Conservation (phyloP, 1,284 basidiomycete species). For the Golubevia pallescens region DNA sequence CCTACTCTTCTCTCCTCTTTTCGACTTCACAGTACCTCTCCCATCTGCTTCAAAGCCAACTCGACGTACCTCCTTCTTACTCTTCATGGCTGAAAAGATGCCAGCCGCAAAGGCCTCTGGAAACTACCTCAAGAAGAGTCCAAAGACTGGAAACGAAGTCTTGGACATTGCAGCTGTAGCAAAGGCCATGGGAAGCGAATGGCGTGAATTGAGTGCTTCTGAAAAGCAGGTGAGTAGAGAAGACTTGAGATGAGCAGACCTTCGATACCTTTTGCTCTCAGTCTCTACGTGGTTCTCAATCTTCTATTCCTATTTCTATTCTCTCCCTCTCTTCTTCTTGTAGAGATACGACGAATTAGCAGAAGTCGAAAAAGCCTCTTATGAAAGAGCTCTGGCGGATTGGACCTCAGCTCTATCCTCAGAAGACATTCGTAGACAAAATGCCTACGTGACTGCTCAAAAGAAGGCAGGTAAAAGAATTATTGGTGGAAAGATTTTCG, state of each 20-base stretch:
- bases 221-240: constrained; percentile 24
- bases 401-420: constrained; percentile 47
- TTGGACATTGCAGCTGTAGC: constrained; percentile 36
- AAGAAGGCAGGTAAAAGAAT: constrained; percentile 42
- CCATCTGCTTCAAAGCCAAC: constrained; percentile 53
- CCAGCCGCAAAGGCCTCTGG: constrained; percentile 32
- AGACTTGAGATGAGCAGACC: neutral
- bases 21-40: constrained; percentile 33
- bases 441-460: constrained; percentile 42
- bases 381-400: constrained; percentile 36
- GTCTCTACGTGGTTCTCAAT: no score
- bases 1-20: neutral
- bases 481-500: constrained; percentile 30
- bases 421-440: constrained; percentile 55
- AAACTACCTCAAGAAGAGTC: constrained; percentile 31
- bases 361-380: constrained; percentile 33
- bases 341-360: constrained; percentile 30
- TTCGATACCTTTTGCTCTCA: neutral
- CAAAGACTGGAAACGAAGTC: constrained; percentile 32
- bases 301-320: no score
- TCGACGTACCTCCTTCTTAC: constrained; percentile 33
- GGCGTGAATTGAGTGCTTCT: constrained; percentile 27
- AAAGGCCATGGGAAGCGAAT: constrained; percentile 38
- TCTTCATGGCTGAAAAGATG: constrained; percentile 44
- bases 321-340: neutral